Percentiles rank a stretch among this genome's conserved stretches.
These are phyloP conservation scores for Daldinia vernicosa DNA, from an alignment of 495 filamentous ascomycete genomes.

Conservation along the genomic window DNA sequence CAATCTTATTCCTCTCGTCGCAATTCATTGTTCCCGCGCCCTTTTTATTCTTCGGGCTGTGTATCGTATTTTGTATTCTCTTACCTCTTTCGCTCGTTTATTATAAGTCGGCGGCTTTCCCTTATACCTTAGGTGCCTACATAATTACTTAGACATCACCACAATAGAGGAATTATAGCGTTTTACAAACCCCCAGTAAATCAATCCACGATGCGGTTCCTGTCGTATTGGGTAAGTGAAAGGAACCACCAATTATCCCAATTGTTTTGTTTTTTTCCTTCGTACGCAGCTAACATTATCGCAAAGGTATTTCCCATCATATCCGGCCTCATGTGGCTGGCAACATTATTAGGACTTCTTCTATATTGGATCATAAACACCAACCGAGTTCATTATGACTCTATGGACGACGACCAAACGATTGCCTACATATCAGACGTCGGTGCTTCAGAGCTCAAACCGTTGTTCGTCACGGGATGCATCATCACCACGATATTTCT, in stretches of 20 bases:
- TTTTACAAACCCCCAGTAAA: not conserved
- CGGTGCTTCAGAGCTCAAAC: slow-evolving; percentile 73
- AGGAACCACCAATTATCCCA: not conserved
- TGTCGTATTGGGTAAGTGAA: slow-evolving; percentile 63
- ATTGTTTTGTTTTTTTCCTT: no score
- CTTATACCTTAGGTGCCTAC: not conserved
- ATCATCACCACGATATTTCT: slow-evolving; percentile 83
- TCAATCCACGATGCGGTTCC: slow-evolving; percentile 70
- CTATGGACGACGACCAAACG: slow-evolving; percentile 69
- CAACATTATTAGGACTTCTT: slow-evolving; percentile 62
- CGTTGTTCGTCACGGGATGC: slow-evolving; percentile 86
- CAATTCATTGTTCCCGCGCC: slow-evolving; percentile 10
- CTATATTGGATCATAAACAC: slow-evolving; percentile 70
- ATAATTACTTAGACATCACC: slow-evolving; percentile 2
- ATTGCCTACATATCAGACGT: slow-evolving; percentile 93
- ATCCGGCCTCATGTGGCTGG: slow-evolving; percentile 81
- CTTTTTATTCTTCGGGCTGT: slow-evolving; percentile 8
- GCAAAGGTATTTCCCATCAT: slow-evolving; percentile 79
- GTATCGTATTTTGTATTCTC: not conserved
- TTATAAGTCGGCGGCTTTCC: not conserved
- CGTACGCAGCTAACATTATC: slow-evolving; percentile 13
- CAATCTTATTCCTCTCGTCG: slow-evolving; percentile 11
- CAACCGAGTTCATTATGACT: slow-evolving; percentile 67
- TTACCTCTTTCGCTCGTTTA: slow-evolving; percentile 13
- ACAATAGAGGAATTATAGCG: not conserved